Evolutionary conservation across 1,284 basidiomycete genomes (phyloP).

Genomic region (Ceratobasidium sp.): DNA sequence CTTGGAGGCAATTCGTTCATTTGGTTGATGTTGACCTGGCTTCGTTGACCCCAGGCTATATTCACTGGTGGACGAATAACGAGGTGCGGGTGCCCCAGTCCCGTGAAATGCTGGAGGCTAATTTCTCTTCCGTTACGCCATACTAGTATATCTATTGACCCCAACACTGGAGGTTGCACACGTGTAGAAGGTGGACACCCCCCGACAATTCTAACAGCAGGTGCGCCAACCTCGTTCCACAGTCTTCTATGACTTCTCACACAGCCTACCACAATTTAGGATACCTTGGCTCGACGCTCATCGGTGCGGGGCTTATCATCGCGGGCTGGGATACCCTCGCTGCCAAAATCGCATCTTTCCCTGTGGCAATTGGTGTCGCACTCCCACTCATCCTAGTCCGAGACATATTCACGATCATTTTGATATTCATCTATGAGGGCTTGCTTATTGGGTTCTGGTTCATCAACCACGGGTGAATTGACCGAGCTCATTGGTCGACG

Average conservation of each 20-base stretch:
- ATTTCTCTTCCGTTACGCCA: constrained; percentile 55
- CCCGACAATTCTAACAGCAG: constrained; percentile 67
- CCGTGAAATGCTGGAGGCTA: neutral
- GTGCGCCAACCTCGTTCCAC: constrained; percentile 25
- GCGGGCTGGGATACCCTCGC: constrained; percentile 80
- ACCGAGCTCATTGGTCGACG: constrained; percentile 18
- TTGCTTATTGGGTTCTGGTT: constrained; percentile 84
- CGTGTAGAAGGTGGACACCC: constrained; percentile 64
- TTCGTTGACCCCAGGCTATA: constrained; percentile 61
- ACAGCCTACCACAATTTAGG: constrained; percentile 52
- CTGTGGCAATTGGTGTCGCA: constrained; percentile 74
- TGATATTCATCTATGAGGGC: constrained; percentile 75
- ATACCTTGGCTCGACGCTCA: constrained; percentile 76
- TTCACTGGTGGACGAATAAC: constrained; percentile 65
- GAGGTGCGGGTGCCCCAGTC: constrained; percentile 39
- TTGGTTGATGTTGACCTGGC: constrained; percentile 1
- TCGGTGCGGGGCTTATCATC: constrained; percentile 78
- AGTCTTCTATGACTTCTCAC: constrained; percentile 5
- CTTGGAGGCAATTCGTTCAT: constrained; percentile 36
- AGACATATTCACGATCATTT: constrained; percentile 80
- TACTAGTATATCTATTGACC: constrained; percentile 77
- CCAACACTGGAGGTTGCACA: constrained; percentile 75
- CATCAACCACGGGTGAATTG: constrained; percentile 74
- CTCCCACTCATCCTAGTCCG: constrained; percentile 77
- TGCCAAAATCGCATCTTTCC: constrained; percentile 81